Base-by-base conservation (phyloP, 2,329 filamentous ascomycete genomes). In the Pestalotiopsis sp. region DNA sequence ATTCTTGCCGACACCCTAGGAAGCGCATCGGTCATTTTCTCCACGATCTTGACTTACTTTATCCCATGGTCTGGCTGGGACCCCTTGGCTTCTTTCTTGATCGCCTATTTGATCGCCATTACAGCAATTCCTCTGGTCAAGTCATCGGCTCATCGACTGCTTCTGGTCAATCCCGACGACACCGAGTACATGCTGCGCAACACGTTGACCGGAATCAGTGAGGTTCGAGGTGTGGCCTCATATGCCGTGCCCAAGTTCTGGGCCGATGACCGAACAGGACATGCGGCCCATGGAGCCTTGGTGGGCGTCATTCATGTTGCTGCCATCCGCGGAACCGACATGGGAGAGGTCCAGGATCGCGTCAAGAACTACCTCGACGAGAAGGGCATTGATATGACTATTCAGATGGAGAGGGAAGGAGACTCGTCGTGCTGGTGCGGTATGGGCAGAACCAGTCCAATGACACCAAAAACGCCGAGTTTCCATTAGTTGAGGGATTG, bases 31-130 rank as follows among this genome's bases (percentile, higher is more conserved):
- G 96, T 99, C 62, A 97, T 99, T 70, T 89, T 94, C 41, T 98
- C 94, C 7, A 99, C 96, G 0, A 83, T 93, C 0, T 85, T 98
- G 25, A 97, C 97, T 0, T 92, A 97, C 77, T 91, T 93, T 75
- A 92, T 93, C 77, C 92, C 93, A 17, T 98, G 95, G 94, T 89
- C 93, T 6, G 94, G 95, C 27, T 99, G 95, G 90, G 96, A 99
- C 78, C 96, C 96, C 2, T 82, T 98, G 23, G 96, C 96, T 0
- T 98, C 95, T 0, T 97, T 95, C 79, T 86, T 98, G 69, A 99
- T 99, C 73, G 95, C 96, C 0, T 86, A 96, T 31, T 86, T 99
- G 61, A 99, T 99, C 73, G 95, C 98, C 78, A 87, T 92, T n/a
- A 97, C 95, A 9, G 93, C 96, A 0, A 89, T 95, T 38, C 96